Evolutionary conservation across 495 filamentous ascomycete species (phyloP).

Genomic region (Tuber umbilicatum): DNA sequence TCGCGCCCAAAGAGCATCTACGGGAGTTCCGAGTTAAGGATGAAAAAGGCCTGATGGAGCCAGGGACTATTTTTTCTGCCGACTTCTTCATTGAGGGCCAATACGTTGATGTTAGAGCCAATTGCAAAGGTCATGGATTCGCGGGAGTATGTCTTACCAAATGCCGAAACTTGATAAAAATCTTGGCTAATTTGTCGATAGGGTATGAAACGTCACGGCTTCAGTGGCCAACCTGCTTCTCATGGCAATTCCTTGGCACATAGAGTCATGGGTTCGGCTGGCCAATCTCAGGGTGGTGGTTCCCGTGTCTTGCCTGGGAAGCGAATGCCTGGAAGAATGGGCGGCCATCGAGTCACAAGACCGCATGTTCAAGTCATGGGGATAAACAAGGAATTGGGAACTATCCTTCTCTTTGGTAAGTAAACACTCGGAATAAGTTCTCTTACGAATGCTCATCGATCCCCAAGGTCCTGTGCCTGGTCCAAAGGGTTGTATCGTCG

Average conservation of each 20-base stretch:
- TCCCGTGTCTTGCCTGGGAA: conserved; percentile 89
- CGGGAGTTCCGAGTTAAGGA: conserved; percentile 78
- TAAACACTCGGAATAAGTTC: conserved; percentile 1
- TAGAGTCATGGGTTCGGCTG: conserved; percentile 78
- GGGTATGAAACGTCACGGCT: conserved; percentile 93
- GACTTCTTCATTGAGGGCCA: conserved; percentile 87
- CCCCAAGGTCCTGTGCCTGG: conserved; percentile 64
- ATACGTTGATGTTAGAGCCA: conserved; percentile 75
- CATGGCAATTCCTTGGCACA: conserved; percentile 93
- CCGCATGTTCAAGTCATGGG: conserved; percentile 85
- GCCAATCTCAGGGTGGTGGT: conserved; percentile 82
- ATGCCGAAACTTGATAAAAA: conserved; percentile 28
- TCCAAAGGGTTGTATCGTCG: conserved; percentile 73
- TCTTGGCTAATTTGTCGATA: conserved; percentile 9
- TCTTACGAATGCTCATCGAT: conserved; percentile 13
- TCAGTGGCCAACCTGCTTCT: conserved; percentile 76
- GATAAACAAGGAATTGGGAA: conserved; percentile 74
- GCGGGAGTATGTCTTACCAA: conserved; percentile 52
- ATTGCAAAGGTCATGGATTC: conserved; percentile 80
- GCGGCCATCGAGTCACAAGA: conserved; percentile 71
- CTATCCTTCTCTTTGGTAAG: conserved; percentile 78
- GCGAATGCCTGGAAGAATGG: conserved; percentile 96
- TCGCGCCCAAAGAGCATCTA: conserved; percentile 73
- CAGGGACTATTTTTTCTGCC: conserved; percentile 67
- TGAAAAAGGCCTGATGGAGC: conserved; percentile 60